phyloP scores from a whole-genome alignment of 106 monocot genomes.

The Chionographis japonica region DNA sequence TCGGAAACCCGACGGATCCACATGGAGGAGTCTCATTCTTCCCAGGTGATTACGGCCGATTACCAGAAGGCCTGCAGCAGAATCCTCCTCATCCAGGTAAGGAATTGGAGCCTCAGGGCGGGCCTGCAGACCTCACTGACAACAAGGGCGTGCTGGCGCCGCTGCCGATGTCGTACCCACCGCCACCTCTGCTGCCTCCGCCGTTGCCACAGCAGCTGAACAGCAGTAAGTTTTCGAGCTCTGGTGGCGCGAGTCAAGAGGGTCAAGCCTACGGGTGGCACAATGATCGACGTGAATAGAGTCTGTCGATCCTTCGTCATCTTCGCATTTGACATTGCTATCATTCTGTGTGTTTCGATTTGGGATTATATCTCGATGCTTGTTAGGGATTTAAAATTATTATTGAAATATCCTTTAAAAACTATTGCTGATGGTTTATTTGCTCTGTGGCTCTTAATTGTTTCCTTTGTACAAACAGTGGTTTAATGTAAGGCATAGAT shows the following conservation, averaged over 20 bases:
- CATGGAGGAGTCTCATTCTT: constrained; percentile 34
- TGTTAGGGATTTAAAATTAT: too few species aligned
- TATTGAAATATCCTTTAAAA: too few species aligned
- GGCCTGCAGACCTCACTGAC: constrained; percentile 19
- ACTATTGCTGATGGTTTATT: too few species aligned
- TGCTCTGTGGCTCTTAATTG: too few species aligned
- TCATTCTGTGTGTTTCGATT: too few species aligned
- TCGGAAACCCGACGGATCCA: constrained; percentile 23
- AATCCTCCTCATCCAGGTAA: constrained; percentile 20
- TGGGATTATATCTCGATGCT: too few species aligned
- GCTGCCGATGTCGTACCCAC: constrained; percentile 16
- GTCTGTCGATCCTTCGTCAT: too few species aligned
- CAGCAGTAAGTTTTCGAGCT: constrained; percentile 3
- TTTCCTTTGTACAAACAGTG: too few species aligned
- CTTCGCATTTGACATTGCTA: too few species aligned
- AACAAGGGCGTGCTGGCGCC: constrained; percentile 12
- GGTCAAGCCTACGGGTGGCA: constrained; percentile 8
- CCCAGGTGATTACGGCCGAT: constrained; percentile 35
- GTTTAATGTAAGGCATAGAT: too few species aligned
- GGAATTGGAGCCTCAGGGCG: constrained; percentile 33
- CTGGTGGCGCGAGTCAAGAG: not conserved
- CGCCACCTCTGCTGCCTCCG: constrained; percentile 32
- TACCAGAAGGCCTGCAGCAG: constrained; percentile 18
- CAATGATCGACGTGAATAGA: not conserved
- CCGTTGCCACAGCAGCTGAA: constrained; percentile 16